Conservation (phyloP, 495 filamentous ascomycete species). For the Daldinia vernicosa region DNA sequence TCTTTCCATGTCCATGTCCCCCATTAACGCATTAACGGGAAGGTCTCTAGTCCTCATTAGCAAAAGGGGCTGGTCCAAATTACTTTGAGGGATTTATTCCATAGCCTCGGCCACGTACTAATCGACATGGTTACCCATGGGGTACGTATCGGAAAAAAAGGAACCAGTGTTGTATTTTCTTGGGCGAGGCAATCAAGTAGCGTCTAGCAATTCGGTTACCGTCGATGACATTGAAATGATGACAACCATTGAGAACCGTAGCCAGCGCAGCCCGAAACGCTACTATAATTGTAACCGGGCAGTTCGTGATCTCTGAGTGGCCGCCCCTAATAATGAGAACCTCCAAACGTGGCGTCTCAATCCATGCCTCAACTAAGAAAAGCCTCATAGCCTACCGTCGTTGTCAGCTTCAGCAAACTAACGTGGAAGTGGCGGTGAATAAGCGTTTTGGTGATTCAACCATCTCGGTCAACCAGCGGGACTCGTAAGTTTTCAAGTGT, state of each 20-base stretch:
- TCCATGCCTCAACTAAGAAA: constrained; percentile 23
- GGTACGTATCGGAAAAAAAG: constrained; percentile 38
- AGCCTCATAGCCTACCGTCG: constrained; percentile 6
- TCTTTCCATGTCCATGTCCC: constrained; percentile 23
- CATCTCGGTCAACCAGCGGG: constrained; percentile 14
- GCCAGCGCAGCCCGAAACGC: constrained; percentile 15
- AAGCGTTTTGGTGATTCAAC: constrained; percentile 30
- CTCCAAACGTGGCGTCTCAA: constrained; percentile 25
- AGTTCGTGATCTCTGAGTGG: constrained; percentile 19
- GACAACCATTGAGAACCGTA: constrained; percentile 24
- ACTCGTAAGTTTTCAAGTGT: neutral
- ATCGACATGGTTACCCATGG: constrained; percentile 40
- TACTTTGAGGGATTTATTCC: constrained; percentile 38
- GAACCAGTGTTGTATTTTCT: constrained; percentile 24
- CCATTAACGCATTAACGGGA: constrained; percentile 8
- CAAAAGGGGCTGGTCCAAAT: constrained; percentile 21
- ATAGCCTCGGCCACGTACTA: constrained; percentile 28
- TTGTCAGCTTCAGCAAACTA: constrained; percentile 30
- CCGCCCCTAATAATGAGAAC: constrained; percentile 9
- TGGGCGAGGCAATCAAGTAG: constrained; percentile 28
- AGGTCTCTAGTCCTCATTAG: constrained; percentile 8
- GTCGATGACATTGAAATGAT: constrained; percentile 36
- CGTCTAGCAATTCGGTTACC: constrained; percentile 14
- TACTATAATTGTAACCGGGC: constrained; percentile 18
- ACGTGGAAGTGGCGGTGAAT: constrained; percentile 43